Percentiles rank a stretch among this genome's conserved stretches.
phyloP scores from a whole-genome alignment of 1,284 basidiomycete genomes.

The Mrakiaceae sp. region DNA sequence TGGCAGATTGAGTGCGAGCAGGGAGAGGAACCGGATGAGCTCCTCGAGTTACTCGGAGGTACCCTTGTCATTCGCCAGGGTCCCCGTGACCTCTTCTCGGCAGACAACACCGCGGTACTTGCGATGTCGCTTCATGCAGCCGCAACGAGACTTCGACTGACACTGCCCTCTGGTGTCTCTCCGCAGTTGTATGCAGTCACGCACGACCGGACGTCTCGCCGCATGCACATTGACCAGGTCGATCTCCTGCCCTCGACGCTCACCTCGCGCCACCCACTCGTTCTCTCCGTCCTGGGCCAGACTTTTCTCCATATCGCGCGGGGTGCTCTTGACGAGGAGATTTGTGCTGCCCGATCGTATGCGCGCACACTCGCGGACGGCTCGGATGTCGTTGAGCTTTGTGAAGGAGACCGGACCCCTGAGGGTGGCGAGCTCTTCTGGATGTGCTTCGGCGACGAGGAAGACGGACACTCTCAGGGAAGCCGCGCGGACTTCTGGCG shows the following conservation, averaged over 20 bases:
- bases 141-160: neutral
- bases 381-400: neutral
- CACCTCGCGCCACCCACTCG: slow-evolving; percentile 11
- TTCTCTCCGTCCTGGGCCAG: slow-evolving; percentile 9
- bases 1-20: neutral
- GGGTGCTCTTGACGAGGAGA: neutral
- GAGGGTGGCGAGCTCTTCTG: slow-evolving; percentile 5
- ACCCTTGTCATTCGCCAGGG: slow-evolving; percentile 4
- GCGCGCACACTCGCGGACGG: neutral
- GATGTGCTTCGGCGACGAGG: slow-evolving; percentile 7
- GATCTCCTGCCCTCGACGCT: neutral
- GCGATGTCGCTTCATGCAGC: neutral
- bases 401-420: neutral
- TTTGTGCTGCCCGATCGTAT: neutral
- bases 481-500: slow-evolving; percentile 1
- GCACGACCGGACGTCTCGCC: neutral
- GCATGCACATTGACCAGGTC: neutral
- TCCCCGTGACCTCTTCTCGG: neutral
- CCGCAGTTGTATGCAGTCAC: neutral
- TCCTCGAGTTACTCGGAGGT: neutral
- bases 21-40: neutral
- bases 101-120: neutral
- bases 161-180: neutral
- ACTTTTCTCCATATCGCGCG: slow-evolving; percentile 2
- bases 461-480: neutral